Conservation (phyloP, 768 basidiomycete genomes). For the Mycena amicta region DNA sequence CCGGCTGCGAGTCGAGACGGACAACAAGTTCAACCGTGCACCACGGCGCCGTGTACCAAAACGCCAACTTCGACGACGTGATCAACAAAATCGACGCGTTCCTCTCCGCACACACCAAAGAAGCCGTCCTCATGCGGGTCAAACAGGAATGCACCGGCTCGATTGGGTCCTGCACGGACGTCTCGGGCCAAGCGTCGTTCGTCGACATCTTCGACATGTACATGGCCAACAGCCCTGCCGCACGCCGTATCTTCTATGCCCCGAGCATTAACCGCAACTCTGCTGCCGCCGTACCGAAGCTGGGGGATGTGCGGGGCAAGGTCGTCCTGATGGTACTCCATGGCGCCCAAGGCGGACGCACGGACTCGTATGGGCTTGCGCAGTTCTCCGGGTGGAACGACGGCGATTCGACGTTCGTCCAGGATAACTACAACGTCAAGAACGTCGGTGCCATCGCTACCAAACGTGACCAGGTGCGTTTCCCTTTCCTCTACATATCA, state of each 20-base stretch:
- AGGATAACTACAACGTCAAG: conserved; percentile 19
- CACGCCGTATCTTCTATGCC: background rate
- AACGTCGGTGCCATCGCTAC: conserved; percentile 17
- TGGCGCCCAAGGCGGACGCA: conserved; percentile 8
- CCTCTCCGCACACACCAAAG: conserved; percentile 14
- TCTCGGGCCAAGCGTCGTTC: conserved; percentile 12
- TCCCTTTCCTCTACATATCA: background rate
- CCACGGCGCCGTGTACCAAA: conserved; percentile 21
- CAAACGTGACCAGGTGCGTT: conserved; percentile 18
- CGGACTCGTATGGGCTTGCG: conserved; percentile 13
- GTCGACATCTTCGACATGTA: conserved; percentile 18
- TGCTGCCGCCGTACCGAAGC: conserved; percentile 5
- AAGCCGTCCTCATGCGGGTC: conserved; percentile 15
- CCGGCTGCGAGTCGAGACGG: conserved; percentile 14
- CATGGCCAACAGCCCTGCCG: conserved; percentile 9
- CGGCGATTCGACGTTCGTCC: conserved; percentile 16
- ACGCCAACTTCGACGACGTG: conserved; percentile 23
- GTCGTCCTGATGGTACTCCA: conserved; percentile 12
- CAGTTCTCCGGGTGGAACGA: conserved; percentile 20
- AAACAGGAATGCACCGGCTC: conserved; percentile 19
- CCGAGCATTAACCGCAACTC: conserved; percentile 5
- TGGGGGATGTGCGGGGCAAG: conserved; percentile 13
- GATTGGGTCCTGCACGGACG: conserved; percentile 17
- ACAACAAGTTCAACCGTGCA: conserved; percentile 16
- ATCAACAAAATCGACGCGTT: conserved; percentile 14